These are phyloP conservation scores for Geranium rotundifolium DNA, from an alignment of 345 rosid genomes.

Conservation along the genomic window DNA sequence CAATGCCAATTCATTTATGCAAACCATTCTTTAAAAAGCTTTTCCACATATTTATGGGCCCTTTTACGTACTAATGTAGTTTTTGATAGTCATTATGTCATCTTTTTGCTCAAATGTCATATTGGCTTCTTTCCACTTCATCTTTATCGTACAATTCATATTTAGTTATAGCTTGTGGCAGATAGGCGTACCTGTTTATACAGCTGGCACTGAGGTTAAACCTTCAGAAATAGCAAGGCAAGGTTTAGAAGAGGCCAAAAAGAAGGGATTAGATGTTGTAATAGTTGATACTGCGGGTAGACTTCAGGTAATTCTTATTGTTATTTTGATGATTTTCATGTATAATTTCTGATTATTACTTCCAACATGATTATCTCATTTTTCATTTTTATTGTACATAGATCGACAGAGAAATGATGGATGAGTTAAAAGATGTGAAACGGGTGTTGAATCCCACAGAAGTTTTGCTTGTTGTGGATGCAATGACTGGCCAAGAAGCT, in stretches of 20 bases:
- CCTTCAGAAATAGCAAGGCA: constrained; percentile 85
- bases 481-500: constrained; percentile 99
- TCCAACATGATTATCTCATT: background rate
- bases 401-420: constrained; percentile 98
- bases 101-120: too few relatives aligned
- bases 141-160: too few relatives aligned
- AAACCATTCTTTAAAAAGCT: too few relatives aligned
- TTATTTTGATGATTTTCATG: background rate
- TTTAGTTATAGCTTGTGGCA: constrained; percentile 29
- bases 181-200: constrained; percentile 85
- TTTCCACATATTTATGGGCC: background rate
- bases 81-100: too few relatives aligned
- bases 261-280: constrained; percentile 71
- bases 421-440: constrained; percentile 94
- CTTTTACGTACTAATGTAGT: background rate
- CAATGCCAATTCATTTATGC: too few relatives aligned
- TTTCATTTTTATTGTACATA: constrained; percentile 13
- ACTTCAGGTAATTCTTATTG: constrained; percentile 70
- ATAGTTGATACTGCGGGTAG: constrained; percentile 96
- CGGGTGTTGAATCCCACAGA: constrained; percentile 77
- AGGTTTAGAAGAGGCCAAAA: constrained; percentile 81
- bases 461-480: constrained; percentile 94
- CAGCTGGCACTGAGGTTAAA: constrained; percentile 78
- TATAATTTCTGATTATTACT: background rate
- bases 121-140: too few relatives aligned